Evolutionary conservation across 306 rosid genomes (phyloP), one percentile per base, ranked within the genome.

Genomic region (Erythrophleum fordii): DNA sequence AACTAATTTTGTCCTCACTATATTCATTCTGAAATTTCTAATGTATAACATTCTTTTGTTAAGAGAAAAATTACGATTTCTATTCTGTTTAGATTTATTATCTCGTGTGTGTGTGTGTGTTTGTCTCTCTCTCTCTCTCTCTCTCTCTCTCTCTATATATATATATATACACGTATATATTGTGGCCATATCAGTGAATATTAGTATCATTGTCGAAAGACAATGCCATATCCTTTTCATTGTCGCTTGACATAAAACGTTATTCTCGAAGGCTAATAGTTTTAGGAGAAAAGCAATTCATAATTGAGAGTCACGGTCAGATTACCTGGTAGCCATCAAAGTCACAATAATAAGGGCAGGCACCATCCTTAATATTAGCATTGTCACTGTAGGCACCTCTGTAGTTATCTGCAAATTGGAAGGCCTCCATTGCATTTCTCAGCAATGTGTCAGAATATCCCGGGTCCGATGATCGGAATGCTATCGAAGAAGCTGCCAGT

Each of bases 351-450:
- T 76, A 93, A 1, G 98, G 98, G 88, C 98, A 93, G 51, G 75
- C 98, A 64, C 90, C 98, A 17, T n/a, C 81, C 82, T 76, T 90
- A 25, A 91, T 72, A 49, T 91, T 9, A 14, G 91, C 56, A 69
- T 91, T 93, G 79, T 93, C 98, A 60, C 93, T 93, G 41, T 93
- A 93, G 81, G 98, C 97, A 62, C 98, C 98, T 58, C 95, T 83
- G 25, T 90, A 55, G 65, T 28, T 87, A 66, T 93, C 97, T 1
- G 97, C 98, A 41, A 78, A 84, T 81, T 90, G 84, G 80, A 93
- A 93, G 37, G 97, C 87, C 80, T 77, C 82, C 4, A 82, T 69
- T 8, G 95, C 98, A 79, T 87, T 89, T 62, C 84, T 80, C 1
- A 91, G 59, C 86, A 93, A 82, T 4, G 95, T 91, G 11, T 89